phyloP scores from a whole-genome alignment of 2,329 filamentous ascomycete species.

The Cytospora paraplurivora region DNA sequence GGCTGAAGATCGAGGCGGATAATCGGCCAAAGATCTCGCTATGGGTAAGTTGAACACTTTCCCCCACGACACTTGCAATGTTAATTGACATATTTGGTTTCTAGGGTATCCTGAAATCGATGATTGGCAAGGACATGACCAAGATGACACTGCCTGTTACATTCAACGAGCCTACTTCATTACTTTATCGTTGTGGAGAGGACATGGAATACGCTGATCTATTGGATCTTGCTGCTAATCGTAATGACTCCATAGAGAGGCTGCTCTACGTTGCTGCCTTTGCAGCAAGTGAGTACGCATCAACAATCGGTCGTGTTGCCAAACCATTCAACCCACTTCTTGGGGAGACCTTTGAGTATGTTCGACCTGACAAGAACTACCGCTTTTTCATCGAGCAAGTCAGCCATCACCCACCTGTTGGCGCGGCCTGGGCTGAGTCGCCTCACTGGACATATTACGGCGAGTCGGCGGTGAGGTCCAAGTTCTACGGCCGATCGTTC shows the following conservation, averaged over 20 bases:
- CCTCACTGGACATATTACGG: conserved; percentile 97
- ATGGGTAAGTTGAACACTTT: conserved; percentile 68
- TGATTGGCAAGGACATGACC: conserved; percentile 99
- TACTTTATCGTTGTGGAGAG: conserved; percentile 92
- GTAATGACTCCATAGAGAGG: conserved; percentile 84
- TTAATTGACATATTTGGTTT: conserved; percentile 32
- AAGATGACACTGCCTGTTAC: conserved; percentile 99
- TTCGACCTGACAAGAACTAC: conserved; percentile 92
- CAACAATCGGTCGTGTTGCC: conserved; percentile 92
- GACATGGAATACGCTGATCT: conserved; percentile 98
- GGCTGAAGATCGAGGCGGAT: conserved; percentile 86
- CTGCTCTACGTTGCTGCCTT: conserved; percentile 95
- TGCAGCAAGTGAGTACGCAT: conserved; percentile 94
- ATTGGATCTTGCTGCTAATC: conserved; percentile 83
- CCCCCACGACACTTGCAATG: background rate
- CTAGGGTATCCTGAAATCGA: conserved; percentile 93
- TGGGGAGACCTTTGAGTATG: conserved; percentile 97
- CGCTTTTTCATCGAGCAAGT: conserved; percentile 99
- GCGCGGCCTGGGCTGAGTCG: conserved; percentile 89
- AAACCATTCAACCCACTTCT: conserved; percentile 98
- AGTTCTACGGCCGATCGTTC: conserved; percentile 97
- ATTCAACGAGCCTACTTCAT: conserved; percentile 96
- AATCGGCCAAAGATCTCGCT: conserved; percentile 91
- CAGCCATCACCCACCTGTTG: conserved; percentile 93
- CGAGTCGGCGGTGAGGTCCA: conserved; percentile 91